Base-by-base conservation (phyloP, 2,329 filamentous ascomycete genomes). In the Shiraia sp. region DNA sequence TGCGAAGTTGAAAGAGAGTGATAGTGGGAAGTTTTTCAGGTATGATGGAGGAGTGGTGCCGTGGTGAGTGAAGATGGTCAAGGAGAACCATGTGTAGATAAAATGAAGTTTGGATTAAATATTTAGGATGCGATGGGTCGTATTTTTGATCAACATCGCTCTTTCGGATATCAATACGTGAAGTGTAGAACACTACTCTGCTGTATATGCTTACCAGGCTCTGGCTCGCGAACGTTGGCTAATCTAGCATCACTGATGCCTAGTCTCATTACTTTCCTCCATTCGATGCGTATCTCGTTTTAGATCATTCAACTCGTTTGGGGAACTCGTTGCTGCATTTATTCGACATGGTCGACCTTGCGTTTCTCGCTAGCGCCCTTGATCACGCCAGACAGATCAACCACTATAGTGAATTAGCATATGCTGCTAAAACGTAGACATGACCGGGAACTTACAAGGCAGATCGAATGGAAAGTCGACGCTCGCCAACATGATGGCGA, bases 381-480 rank as follows among this genome's bases (percentile, higher is more conserved):
- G 59, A 77, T 63, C 33, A 74, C 47, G 13, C 57, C 55, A 2
- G 72, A 74, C 4, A 77, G 60, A 51, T 77, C 73, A 40, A 72
- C 69, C 29, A 77, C 73, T 72, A 28, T 10, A 36, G 15, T 12
- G 1, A 4, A 13, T 55, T 40, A 55, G 43, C 14, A 27, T n/a
- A 13, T 2, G 23, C 5, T 32, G 3, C 16, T 30, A 2, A 16
- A 19, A n/a, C 2, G 6, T 10, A 19, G 15, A 47, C 27, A 50
- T n/a, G n/a, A 48, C 23, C 5, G 6, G 2, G 6, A 7, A 53
- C 63, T 57, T 55, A 66, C 63, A 55, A 39, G 79, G 78, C 15
- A 81, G 52, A 31, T 68, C 63, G 42, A 79, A 71, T 1, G 79
- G 79, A 45, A 81, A 79, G 36, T 79, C 78, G 13, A 80, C 59